Evolutionary conservation across 2,329 filamentous ascomycete species (phyloP), one percentile per base, ranked within the genome.

Genomic region (Metarhizium humberi): DNA sequence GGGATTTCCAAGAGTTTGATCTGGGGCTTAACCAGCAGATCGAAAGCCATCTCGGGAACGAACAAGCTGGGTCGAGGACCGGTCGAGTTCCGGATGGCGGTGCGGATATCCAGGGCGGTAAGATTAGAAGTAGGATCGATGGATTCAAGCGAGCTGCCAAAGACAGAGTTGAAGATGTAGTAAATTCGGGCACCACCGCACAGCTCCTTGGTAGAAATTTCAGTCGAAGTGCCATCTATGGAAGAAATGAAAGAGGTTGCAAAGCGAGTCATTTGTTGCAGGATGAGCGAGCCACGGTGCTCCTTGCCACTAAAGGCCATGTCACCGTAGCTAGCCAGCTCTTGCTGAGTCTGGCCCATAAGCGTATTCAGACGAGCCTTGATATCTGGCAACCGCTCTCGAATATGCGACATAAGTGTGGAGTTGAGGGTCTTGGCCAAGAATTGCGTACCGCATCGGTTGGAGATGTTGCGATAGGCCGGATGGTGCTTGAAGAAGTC

Each of bases 261-360:
- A 66, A 99, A 99, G 45, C 94, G 88, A 13, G 94, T 99, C 94
- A 99, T 99, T 56, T 96, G 82, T 71, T 97, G 92, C 59, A 99
- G 75, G 56, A 99, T 96, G 59, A 99, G 80, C 32, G 92, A 96
- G 36, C 94, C 94, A 52, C 92, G 84, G 69, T 99, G 94, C 70
- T 97, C 94, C 71, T 96, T 96, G 64, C 94, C 94, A 60, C 89
- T 95, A 69, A 99, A 99, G 64, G 95, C 89, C 76, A 94, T 95
- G 69, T 97, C 95, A 42, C 94, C 94, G 68, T 99, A 99, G 71
- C 92, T 96, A 47, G 94, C 94, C 56, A 99, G 80, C 71, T 99
- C 94, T 75, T 99, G 94, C 69, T 99, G 94, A 51, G 94, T 97
- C 73, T 99, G 94, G n/a, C 94, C 94, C 94, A 99, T 99, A 52